Evolutionary conservation across 306 rosid species (phyloP).

Genomic region (Vigna reflexopilosa): DNA sequence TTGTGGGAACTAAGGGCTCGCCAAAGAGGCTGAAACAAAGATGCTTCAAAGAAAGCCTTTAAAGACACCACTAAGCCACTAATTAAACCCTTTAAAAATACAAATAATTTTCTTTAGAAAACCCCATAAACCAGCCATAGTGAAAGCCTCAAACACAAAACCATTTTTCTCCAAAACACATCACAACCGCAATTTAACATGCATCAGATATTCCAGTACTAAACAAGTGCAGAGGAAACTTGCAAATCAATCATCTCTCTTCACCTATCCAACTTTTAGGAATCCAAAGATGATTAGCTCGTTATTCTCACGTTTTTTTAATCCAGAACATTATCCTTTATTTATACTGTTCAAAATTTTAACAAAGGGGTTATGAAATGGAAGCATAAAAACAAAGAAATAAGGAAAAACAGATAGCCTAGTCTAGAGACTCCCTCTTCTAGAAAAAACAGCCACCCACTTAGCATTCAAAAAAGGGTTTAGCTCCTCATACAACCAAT

Average conservation of each 20-base stretch:
- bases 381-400: background rate
- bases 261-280: constrained; percentile 9
- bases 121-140: too few relatives aligned
- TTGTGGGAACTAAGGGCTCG: too few relatives aligned
- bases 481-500: background rate
- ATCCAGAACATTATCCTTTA: background rate
- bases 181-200: background rate
- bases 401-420: background rate
- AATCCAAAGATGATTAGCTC: background rate
- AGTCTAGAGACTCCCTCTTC: background rate
- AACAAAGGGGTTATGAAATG: background rate
- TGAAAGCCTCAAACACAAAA: too few relatives aligned
- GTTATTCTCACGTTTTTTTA: background rate
- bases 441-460: background rate
- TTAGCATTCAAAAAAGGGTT: background rate
- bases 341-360: background rate
- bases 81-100: too few relatives aligned
- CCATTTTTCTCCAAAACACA: too few relatives aligned
- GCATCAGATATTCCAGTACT: constrained; percentile 27
- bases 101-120: too few relatives aligned
- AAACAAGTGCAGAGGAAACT: background rate
- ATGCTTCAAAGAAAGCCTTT: too few relatives aligned
- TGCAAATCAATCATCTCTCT: constrained; percentile 1
- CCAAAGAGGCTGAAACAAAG: too few relatives aligned
- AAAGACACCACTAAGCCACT: too few relatives aligned